A percentile compares a stretch with the other conserved stretches of the same genome.
phyloP scores from a whole-genome alignment of 305 asterid species.

The Striga hermonthica region DNA sequence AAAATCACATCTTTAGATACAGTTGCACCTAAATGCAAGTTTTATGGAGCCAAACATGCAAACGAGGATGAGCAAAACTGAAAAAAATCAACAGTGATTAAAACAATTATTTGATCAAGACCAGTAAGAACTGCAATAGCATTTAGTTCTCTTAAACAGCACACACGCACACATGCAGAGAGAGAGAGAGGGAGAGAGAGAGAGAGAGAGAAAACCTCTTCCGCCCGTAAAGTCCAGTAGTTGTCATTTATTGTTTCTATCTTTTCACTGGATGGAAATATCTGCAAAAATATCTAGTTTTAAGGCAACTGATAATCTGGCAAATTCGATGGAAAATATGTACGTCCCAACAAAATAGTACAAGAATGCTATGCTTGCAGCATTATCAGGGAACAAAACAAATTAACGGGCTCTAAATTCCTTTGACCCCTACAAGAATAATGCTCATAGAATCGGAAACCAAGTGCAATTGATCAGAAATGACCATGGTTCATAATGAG shows the following conservation, averaged over 20 bases:
- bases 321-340: not conserved
- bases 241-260: slow-evolving; percentile 69
- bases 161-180: no score
- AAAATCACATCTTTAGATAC: no score
- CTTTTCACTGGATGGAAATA: slow-evolving; percentile 60
- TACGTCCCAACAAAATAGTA: slow-evolving; percentile 14
- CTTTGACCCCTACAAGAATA: not conserved
- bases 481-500: slow-evolving; percentile 7
- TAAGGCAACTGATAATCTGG: slow-evolving; percentile 15
- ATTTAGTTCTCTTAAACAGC: not conserved
- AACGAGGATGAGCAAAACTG: slow-evolving; percentile 1
- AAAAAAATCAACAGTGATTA: no score
- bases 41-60: slow-evolving; percentile 11
- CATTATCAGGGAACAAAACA: slow-evolving; percentile 21
- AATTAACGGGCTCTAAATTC: slow-evolving; percentile 24
- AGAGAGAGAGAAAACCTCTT: slow-evolving; percentile 60
- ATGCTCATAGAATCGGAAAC: not conserved
- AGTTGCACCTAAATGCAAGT: not conserved
- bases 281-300: slow-evolving; percentile 46
- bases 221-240: slow-evolving; percentile 68
- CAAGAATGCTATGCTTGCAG: slow-evolving; percentile 22
- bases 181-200: slow-evolving; percentile 21
- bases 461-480: slow-evolving; percentile 20
- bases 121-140: slow-evolving; percentile 1
- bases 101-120: no score